Percentiles rank a stretch among this genome's conserved stretches.
These are phyloP conservation scores for Colletotrichum somersetense DNA, from an alignment of 2,329 filamentous ascomycete species.

Conservation along the genomic window DNA sequence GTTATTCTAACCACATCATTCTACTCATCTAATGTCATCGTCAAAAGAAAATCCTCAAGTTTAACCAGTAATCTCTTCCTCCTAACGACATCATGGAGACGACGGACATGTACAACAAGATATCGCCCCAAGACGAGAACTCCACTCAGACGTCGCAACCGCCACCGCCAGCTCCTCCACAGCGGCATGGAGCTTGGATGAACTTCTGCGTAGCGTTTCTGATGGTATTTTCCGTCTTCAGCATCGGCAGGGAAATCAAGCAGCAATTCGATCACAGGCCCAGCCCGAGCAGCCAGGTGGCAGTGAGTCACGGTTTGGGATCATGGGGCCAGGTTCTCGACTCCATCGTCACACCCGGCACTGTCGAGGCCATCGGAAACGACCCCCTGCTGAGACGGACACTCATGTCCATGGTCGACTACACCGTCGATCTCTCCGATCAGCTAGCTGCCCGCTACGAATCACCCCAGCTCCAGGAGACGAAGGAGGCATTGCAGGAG, in stretches of 20 bases:
- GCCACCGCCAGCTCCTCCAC: background rate
- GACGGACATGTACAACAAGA: slow-evolving; percentile 26
- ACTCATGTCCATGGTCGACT: slow-evolving; percentile 40
- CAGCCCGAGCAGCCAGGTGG: background rate
- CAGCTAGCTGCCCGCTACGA: slow-evolving; percentile 32
- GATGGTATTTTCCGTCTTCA: slow-evolving; percentile 39
- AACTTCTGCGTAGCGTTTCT: slow-evolving; percentile 31
- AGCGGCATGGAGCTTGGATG: slow-evolving; percentile 1
- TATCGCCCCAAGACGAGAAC: slow-evolving; percentile 15
- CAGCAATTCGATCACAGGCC: slow-evolving; percentile 1
- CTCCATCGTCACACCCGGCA: slow-evolving; percentile 34
- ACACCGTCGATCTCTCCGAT: slow-evolving; percentile 37
- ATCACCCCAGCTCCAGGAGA: slow-evolving; percentile 29
- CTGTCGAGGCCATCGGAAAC: slow-evolving; percentile 32
- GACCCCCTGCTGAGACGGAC: slow-evolving; percentile 37
- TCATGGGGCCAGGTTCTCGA: slow-evolving; percentile 41
- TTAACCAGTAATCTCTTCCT: background rate
- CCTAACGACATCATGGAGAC: slow-evolving; percentile 1
- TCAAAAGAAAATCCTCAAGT: background rate
- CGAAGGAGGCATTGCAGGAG: slow-evolving; percentile 28
- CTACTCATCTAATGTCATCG: slow-evolving; percentile 19
- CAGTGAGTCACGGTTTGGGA: background rate
- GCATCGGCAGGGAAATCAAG: slow-evolving; percentile 31
- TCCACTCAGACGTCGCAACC: background rate
- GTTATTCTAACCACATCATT: background rate